Conservation (phyloP, 2,329 filamentous ascomycete genomes). For the Dendryphion nanum region DNA sequence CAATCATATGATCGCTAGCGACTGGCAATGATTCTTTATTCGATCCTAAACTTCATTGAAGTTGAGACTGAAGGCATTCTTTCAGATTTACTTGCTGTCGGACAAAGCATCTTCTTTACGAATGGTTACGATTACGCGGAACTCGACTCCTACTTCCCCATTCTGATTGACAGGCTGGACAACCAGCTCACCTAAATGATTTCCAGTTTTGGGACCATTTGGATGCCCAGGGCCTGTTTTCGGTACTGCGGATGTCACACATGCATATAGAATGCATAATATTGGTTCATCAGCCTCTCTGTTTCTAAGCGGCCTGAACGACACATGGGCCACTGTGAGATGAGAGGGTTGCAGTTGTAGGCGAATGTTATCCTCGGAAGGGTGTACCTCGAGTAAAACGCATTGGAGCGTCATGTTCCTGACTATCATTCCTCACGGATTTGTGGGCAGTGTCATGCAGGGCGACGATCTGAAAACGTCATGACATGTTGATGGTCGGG, state of each 20-base stretch:
- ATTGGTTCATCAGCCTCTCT: conserved; percentile 10
- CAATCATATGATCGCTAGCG: conserved; percentile 12
- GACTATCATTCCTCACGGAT: conserved; percentile 6
- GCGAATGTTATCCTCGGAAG: too few species aligned
- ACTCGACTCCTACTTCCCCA: conserved; percentile 15
- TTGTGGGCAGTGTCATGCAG: not conserved
- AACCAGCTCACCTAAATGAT: conserved; percentile 11
- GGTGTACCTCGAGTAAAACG: conserved; percentile 2
- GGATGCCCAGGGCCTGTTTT: conserved; percentile 1
- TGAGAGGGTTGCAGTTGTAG: too few species aligned
- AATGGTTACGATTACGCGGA: conserved; percentile 16
- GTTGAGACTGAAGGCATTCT: conserved; percentile 11
- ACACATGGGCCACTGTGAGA: too few species aligned
- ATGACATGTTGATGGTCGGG: too few species aligned
- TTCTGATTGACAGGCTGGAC: conserved; percentile 16
- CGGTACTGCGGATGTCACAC: conserved; percentile 10
- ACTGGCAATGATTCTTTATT: conserved; percentile 20
- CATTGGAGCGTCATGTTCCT: conserved; percentile 14
- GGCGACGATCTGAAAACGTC: too few species aligned
- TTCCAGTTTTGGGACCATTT: conserved; percentile 2
- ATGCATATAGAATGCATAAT: conserved; percentile 12
- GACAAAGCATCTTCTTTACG: conserved; percentile 16
- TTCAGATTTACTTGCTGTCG: conserved; percentile 13
- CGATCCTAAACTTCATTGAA: conserved; percentile 12
- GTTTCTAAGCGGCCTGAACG: too few species aligned